phyloP scores from a whole-genome alignment of 805 yeast species.

The Saccharomycopsis selenospora region DNA sequence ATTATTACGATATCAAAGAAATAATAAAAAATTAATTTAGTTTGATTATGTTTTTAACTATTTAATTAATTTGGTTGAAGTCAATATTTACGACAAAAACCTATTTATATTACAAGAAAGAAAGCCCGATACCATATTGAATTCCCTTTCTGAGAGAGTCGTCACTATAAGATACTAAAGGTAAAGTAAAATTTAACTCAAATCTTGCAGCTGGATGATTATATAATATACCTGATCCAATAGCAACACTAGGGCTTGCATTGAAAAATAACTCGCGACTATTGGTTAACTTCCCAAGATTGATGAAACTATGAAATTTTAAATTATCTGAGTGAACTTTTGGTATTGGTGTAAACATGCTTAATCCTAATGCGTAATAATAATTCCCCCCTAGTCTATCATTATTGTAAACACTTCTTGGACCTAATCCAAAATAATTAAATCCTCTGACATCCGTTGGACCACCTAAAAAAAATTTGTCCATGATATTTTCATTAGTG shows the following conservation, averaged over 20 bases:
- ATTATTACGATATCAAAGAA: too few species aligned
- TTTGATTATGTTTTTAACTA: too few species aligned
- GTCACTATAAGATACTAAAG: conserved; percentile 43
- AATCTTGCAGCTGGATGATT: conserved; percentile 60
- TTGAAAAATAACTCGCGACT: conserved; percentile 27
- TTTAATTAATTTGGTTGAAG: too few species aligned
- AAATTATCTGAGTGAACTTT: conserved; percentile 42
- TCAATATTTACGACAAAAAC: too few species aligned
- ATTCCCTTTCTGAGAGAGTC: conserved; percentile 56
- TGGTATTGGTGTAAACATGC: conserved; percentile 58
- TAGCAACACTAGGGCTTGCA: conserved; percentile 39
- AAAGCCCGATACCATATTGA: conserved; percentile 58
- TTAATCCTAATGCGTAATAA: conserved; percentile 48
- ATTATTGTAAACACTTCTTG: conserved; percentile 30
- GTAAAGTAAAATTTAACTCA: conserved; percentile 58
- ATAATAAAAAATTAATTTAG: too few species aligned
- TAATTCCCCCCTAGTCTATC: conserved; percentile 65
- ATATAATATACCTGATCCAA: conserved; percentile 56
- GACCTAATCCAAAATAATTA: conserved; percentile 58
- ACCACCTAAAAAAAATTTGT: conserved; percentile 81
- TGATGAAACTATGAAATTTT: conserved; percentile 54
- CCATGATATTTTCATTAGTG: conserved; percentile 48
- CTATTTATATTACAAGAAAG: conserved; percentile 50
- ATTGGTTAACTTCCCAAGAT: conserved; percentile 54
- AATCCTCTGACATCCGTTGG: conserved; percentile 66